A percentile compares a stretch with the other conserved stretches of the same genome.
Conservation (phyloP, 257 asterid genomes). For the Penstemon davidsonii region DNA sequence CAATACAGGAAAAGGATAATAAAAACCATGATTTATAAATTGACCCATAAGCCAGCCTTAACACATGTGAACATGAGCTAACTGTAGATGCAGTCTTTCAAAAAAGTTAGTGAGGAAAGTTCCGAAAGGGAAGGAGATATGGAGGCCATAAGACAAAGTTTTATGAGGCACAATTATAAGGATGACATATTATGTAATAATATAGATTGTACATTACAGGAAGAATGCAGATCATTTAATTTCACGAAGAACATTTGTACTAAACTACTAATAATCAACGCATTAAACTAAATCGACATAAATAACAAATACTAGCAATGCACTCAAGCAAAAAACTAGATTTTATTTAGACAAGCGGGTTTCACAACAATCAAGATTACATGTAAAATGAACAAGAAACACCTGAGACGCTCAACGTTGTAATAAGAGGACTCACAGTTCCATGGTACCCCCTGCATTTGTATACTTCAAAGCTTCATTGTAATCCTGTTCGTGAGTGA, state of each 20-base stretch:
- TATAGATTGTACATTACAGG: background rate
- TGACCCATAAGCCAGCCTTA: no score
- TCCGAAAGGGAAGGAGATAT: no score
- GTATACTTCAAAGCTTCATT: slow-evolving; percentile 94
- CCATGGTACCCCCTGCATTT: slow-evolving; percentile 93
- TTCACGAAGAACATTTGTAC: background rate
- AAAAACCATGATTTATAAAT: no score
- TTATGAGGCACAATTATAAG: no score
- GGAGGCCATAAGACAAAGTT: no score
- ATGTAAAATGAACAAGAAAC: slow-evolving; percentile 4
- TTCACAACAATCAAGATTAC: background rate
- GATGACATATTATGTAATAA: no score
- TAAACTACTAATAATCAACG: background rate
- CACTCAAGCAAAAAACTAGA: slow-evolving; percentile 13
- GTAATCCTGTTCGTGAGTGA: slow-evolving; percentile 88
- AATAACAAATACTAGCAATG: background rate
- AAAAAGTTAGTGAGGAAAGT: no score
- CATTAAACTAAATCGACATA: no score
- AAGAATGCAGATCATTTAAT: background rate
- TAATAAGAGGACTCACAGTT: slow-evolving; percentile 61
- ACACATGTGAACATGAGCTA: no score
- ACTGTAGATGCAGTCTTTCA: no score
- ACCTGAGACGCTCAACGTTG: slow-evolving; percentile 4
- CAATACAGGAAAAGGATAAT: no score
- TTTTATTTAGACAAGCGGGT: background rate